These are phyloP conservation scores for Anethum foeniculum DNA, from an alignment of 140 eudicot species.

Conservation along the genomic window DNA sequence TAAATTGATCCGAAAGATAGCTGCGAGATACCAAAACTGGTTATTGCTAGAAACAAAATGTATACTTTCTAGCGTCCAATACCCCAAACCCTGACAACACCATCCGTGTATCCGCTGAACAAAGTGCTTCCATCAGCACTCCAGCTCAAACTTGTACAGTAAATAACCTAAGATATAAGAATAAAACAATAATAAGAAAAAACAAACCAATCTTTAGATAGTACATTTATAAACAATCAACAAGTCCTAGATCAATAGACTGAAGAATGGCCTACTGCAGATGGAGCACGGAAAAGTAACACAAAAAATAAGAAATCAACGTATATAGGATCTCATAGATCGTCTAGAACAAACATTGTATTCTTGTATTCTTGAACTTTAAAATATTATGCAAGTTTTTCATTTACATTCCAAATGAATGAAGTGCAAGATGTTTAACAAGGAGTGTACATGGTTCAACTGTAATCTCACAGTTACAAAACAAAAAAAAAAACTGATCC, in stretches of 20 bases:
- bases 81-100: conserved; percentile 1
- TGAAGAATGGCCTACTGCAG: neutral
- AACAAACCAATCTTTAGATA: neutral
- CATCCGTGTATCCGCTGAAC: conserved; percentile 4
- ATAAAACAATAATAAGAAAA: neutral
- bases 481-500: neutral
- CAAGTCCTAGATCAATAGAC: neutral
- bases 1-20: neutral
- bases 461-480: too few species aligned
- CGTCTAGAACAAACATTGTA: neutral
- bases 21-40: neutral
- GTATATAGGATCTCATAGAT: neutral
- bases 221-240: neutral
- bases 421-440: neutral
- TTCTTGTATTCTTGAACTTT: neutral
- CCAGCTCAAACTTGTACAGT: conserved; percentile 9
- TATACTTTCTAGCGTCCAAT: neutral
- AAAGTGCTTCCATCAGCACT: conserved; percentile 3
- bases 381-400: too few species aligned
- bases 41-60: neutral
- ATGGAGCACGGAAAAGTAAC: neutral
- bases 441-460: neutral
- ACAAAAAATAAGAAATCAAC: neutral
- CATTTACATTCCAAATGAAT: neutral
- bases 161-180: neutral